phyloP scores from a whole-genome alignment of 2,329 filamentous ascomycete species.

The Pyrenophora tritici-repentis region DNA sequence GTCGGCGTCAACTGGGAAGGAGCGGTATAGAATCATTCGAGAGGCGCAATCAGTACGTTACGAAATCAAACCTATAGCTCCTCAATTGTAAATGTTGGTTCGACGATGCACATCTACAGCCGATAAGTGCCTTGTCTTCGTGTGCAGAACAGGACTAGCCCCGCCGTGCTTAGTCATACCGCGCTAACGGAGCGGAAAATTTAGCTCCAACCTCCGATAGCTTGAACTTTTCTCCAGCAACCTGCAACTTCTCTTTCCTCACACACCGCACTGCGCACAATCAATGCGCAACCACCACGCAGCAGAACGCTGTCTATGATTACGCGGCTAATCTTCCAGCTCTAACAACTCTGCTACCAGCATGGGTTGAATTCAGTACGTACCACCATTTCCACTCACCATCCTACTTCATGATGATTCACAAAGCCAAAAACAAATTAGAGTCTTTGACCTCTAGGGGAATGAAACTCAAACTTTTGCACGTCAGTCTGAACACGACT shows the following conservation, averaged over 20 bases:
- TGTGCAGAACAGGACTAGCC: background rate
- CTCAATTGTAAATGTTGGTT: too few species aligned
- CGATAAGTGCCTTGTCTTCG: too few species aligned
- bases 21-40: conserved; percentile 3
- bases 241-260: conserved; percentile 11
- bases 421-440: conserved; percentile 52
- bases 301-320: background rate
- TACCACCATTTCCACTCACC: conserved; percentile 5
- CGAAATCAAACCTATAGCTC: conserved; percentile 1
- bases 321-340: background rate
- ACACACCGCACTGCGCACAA: conserved; percentile 9
- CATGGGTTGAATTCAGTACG: conserved; percentile 18
- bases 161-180: conserved; percentile 13
- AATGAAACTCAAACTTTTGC: conserved; percentile 52
- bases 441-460: conserved; percentile 52
- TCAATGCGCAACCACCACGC: conserved; percentile 6
- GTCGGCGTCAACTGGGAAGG: conserved; percentile 9
- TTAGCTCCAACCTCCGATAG: conserved; percentile 22
- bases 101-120: too few species aligned
- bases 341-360: conserved; percentile 1
- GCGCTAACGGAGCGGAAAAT: conserved; percentile 28
- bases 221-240: conserved; percentile 19
- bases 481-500: conserved; percentile 51
- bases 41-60: conserved; percentile 2
- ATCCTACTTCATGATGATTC: conserved; percentile 46